Evolutionary conservation across 192 early-diverging fungal species (phyloP).

Genomic region (Funneliformis mosseae): DNA sequence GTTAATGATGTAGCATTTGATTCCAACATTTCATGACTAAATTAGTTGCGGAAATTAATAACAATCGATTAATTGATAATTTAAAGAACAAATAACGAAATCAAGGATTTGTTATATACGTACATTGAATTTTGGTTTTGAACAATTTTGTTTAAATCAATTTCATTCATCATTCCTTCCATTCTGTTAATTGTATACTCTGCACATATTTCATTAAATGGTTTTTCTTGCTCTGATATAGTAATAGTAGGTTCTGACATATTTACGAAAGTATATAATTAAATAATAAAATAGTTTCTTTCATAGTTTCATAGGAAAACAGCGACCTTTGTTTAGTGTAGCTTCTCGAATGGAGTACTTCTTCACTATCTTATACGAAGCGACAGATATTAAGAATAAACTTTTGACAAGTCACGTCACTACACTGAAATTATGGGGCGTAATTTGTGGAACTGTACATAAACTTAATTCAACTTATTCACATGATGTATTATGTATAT

Average conservation of each 20-base stretch:
- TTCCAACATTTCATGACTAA: conserved; percentile 12
- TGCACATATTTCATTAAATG: neutral
- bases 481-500: too few relatives aligned
- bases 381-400: too few relatives aligned
- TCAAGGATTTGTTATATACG: neutral
- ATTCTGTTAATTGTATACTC: neutral
- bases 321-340: too few relatives aligned
- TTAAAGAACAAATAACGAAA: neutral
- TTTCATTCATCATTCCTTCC: conserved; percentile 7
- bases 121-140: conserved; percentile 18
- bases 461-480: too few relatives aligned
- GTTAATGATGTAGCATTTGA: neutral
- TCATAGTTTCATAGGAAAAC: too few relatives aligned
- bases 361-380: too few relatives aligned
- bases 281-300: too few relatives aligned
- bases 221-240: neutral
- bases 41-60: neutral
- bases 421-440: too few relatives aligned
- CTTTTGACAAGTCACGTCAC: too few relatives aligned
- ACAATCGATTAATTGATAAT: neutral
- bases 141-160: conserved; percentile 19
- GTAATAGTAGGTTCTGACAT: neutral
- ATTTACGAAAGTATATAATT: neutral
- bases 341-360: too few relatives aligned
- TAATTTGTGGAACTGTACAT: too few relatives aligned